These are phyloP conservation scores for Blastobotrys serpentis DNA, from an alignment of 1,139 yeast genomes.

Conservation along the genomic window DNA sequence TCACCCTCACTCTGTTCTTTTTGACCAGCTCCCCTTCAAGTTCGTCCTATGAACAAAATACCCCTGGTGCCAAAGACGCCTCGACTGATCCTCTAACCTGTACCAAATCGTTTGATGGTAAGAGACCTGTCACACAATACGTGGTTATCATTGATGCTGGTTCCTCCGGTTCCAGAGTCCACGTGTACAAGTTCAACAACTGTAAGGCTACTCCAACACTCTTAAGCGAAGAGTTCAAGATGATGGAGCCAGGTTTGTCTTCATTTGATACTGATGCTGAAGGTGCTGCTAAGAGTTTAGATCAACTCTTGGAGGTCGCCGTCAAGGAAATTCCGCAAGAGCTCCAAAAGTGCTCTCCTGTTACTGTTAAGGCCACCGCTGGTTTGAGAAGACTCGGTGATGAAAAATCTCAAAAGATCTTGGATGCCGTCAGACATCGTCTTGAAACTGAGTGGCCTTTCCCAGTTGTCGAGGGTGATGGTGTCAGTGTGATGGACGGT, in stretches of 20 bases:
- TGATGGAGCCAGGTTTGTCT: constrained; percentile 91
- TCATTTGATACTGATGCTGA: constrained; percentile 74
- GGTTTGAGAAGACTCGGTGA: constrained; percentile 87
- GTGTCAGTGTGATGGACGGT: constrained; percentile 91
- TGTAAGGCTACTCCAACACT: constrained; percentile 78
- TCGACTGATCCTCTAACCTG: constrained; percentile 29
- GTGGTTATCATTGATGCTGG: constrained; percentile 98
- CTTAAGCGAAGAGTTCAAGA: constrained; percentile 74
- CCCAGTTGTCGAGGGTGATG: constrained; percentile 81
- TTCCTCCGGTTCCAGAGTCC: constrained; percentile 94
- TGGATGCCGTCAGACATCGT: constrained; percentile 72
- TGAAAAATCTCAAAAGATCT: constrained; percentile 58
- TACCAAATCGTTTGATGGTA: constrained; percentile 38
- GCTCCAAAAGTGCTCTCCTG: constrained; percentile 77
- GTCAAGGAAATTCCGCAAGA: constrained; percentile 70
- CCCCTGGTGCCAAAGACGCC: constrained; percentile 3
- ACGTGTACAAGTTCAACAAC: constrained; percentile 85
- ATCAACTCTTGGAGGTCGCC: constrained; percentile 74
- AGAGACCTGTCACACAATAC: constrained; percentile 45
- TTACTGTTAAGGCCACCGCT: constrained; percentile 97
- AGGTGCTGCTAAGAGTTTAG: constrained; percentile 87
- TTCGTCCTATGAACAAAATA: background rate
- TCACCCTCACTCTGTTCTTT: constrained; percentile 13
- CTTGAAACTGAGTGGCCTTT: constrained; percentile 81
- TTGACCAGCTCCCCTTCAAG: constrained; percentile 10